Evolutionary conservation across 192 early-diverging fungal species (phyloP).

Genomic region (Ambispora gerdemannii): DNA sequence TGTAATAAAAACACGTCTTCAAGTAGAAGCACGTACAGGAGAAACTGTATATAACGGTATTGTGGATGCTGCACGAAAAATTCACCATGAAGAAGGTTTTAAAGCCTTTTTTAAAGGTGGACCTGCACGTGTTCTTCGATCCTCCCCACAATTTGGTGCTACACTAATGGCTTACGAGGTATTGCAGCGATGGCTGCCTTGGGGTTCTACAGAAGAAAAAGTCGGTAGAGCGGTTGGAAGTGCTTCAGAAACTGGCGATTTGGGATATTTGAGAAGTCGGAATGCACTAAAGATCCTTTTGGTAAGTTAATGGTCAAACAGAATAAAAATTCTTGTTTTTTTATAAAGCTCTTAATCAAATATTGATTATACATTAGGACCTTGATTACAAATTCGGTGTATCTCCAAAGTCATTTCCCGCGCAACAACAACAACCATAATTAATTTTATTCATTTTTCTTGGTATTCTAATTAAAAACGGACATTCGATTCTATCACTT

Average conservation of each 20-base stretch:
- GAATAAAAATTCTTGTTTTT: not conserved
- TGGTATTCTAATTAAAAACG: too few species aligned
- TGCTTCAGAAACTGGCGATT: constrained; percentile 29
- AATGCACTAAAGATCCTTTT: constrained; percentile 57
- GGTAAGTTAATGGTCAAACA: constrained; percentile 22
- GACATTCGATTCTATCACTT: too few species aligned
- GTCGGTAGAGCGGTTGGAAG: constrained; percentile 31
- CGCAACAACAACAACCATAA: too few species aligned
- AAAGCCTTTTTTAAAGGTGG: constrained; percentile 98
- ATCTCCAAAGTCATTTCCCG: too few species aligned
- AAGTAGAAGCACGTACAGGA: constrained; percentile 87
- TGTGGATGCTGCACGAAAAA: constrained; percentile 80
- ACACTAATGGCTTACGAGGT: constrained; percentile 92
- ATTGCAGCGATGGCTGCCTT: constrained; percentile 66
- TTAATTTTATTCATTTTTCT: too few species aligned
- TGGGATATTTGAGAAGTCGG: constrained; percentile 47
- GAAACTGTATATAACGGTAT: constrained; percentile 87
- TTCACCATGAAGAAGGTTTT: constrained; percentile 87
- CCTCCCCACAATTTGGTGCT: constrained; percentile 97
- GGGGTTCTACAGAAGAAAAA: constrained; percentile 36
- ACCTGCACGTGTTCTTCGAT: constrained; percentile 84
- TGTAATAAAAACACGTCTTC: constrained; percentile 97
- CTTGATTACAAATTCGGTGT: constrained; percentile 28
- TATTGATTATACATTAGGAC: constrained; percentile 13
- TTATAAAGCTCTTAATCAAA: not conserved